Evolutionary conservation across 2,329 filamentous ascomycete species (phyloP).

Genomic region (Hymenoscyphus salicellus): DNA sequence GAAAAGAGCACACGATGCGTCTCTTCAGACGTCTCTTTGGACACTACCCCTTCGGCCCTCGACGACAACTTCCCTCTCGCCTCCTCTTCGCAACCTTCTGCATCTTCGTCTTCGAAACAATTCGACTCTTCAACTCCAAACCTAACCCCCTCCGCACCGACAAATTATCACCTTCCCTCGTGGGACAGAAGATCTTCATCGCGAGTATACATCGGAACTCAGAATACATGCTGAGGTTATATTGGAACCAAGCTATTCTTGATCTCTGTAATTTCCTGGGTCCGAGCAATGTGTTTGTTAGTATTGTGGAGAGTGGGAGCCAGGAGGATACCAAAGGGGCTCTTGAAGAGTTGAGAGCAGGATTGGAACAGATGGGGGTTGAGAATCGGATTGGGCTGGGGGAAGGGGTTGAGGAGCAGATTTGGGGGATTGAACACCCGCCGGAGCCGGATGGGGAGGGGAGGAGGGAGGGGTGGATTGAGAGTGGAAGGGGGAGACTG

Average conservation of each 20-base stretch:
- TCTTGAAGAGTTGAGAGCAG: background rate
- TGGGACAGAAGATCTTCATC: conserved; percentile 54
- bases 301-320: conserved; percentile 66
- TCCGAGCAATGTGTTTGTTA: conserved; percentile 63
- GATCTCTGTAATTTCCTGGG: conserved; percentile 56
- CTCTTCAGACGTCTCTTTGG: background rate
- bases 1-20: too few species aligned
- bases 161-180: conserved; percentile 6
- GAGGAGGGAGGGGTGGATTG: conserved; percentile 56
- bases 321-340: conserved; percentile 56
- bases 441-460: conserved; percentile 15
- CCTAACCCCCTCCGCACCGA: background rate
- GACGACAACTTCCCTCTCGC: background rate
- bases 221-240: conserved; percentile 54
- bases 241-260: conserved; percentile 62
- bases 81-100: background rate
- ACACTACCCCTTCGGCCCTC: background rate
- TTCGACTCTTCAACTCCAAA: background rate
- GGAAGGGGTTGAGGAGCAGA: conserved; percentile 21
- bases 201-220: conserved; percentile 69
- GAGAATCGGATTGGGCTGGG: conserved; percentile 23
- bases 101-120: conserved; percentile 6
- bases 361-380: conserved; percentile 44
- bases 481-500: conserved; percentile 50
- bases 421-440: conserved; percentile 13